Conservation (phyloP, 768 basidiomycete species). For the Xerocomellus intermedius region DNA sequence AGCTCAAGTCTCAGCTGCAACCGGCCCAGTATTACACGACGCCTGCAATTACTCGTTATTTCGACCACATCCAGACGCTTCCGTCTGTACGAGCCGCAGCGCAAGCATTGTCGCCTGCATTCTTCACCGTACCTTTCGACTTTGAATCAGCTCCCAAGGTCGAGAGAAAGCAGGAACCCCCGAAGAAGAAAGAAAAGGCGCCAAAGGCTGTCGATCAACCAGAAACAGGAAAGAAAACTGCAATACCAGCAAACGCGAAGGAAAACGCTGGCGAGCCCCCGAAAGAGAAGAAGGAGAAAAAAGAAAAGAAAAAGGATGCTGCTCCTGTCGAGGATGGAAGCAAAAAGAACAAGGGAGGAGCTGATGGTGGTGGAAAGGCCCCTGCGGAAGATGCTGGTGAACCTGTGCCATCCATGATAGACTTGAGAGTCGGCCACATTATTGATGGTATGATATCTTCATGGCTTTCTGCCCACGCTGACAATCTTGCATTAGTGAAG, state of each 20-base stretch:
- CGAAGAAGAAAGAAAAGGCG: constrained; percentile 77
- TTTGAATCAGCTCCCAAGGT: constrained; percentile 70
- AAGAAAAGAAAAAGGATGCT: constrained; percentile 62
- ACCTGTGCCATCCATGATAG: constrained; percentile 95
- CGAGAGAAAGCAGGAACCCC: constrained; percentile 67
- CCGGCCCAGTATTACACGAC: constrained; percentile 73
- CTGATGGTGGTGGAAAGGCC: constrained; percentile 30
- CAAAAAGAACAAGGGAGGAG: constrained; percentile 42
- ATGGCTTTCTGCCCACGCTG: not conserved
- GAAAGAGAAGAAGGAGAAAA: constrained; percentile 34
- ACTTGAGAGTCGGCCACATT: constrained; percentile 91
- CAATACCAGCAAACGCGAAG: constrained; percentile 34
- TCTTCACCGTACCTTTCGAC: constrained; percentile 63
- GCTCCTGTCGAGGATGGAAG: constrained; percentile 33
- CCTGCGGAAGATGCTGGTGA: constrained; percentile 65
- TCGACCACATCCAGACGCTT: constrained; percentile 86
- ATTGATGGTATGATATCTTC: constrained; percentile 67
- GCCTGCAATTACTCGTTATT: constrained; percentile 88
- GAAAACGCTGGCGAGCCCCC: constrained; percentile 37
- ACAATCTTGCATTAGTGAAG: constrained; percentile 55
- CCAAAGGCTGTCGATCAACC: constrained; percentile 34
- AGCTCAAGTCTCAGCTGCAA: constrained; percentile 61
- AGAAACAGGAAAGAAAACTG: constrained; percentile 24
- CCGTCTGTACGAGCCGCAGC: constrained; percentile 61
- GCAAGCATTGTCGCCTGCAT: constrained; percentile 48